Base-by-base conservation (phyloP, 768 basidiomycete genomes). In the Clitopilus hobsonii region DNA sequence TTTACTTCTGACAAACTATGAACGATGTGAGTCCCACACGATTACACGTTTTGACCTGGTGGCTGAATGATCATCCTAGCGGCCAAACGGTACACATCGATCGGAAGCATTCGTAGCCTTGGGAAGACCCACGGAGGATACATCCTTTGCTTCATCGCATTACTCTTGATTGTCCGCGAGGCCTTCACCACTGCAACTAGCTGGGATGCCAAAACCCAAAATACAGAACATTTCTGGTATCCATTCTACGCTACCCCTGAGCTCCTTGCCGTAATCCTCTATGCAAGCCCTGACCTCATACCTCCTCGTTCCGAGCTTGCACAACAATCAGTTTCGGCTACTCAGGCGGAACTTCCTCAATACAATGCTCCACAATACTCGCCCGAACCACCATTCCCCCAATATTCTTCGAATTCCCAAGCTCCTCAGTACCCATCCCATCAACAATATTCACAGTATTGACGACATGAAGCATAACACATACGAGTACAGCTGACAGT, bases 151-250 rank as follows among this genome's bases (percentile, higher is more conserved):
- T 16, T 62, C n/a, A 72, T 77, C 27, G 65, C 72, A 1, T 10
- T 66, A 0, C 58, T 77, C 6, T 65, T 78, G 11, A 63, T 79
- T 4, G 53, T 76, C 6, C 69, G 76, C n/a, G 72, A 77, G 53
- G 55, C 57, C 1, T 79, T 72, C 58, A 49, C 65, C 20, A 65
- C 65, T 0, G 74, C 65, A 7, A 76, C 74, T 0, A 49, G 74
- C 1, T 58, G 53, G 22, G 58, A 73, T 28, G 28, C 55, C 4
- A 18, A 36, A 1, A 67, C 60, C 36, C 62, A 68, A 52, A 61
- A 65, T 22, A 61, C 69, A 18, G 77, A 79, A 53, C 62, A 58
- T 22, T 58, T 68, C 4, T 77, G 76, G 75, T 78, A 77, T 54
- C 74, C 76, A 0, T 58, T 79, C 1, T 59, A 71, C 4, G 73